These are phyloP conservation scores for Iodosphaeria phyllophila DNA, from an alignment of 2,329 filamentous ascomycete species.

Conservation along the genomic window DNA sequence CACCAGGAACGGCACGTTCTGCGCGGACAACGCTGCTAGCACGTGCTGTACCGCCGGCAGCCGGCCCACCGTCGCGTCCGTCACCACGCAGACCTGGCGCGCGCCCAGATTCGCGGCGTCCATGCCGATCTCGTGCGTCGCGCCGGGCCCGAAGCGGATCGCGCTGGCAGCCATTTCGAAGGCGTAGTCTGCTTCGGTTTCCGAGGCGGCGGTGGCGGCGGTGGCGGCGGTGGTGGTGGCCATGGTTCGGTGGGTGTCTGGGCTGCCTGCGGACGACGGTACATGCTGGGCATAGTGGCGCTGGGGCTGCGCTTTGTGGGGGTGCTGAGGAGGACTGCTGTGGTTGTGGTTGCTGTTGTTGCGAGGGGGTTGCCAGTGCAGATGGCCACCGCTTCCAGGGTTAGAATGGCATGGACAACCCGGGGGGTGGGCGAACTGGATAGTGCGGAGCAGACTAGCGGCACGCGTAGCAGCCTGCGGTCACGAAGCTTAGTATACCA, in stretches of 20 bases:
- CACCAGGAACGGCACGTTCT: slow-evolving; percentile 66
- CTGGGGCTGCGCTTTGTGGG: too few relatives aligned
- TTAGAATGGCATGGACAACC: slow-evolving; percentile 88
- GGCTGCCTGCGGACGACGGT: too few relatives aligned
- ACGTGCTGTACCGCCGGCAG: slow-evolving; percentile 83
- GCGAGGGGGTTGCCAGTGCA: too few relatives aligned
- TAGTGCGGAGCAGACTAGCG: slow-evolving; percentile 60
- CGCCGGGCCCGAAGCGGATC: slow-evolving; percentile 84
- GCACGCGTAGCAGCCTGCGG: slow-evolving; percentile 43
- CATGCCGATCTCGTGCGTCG: slow-evolving; percentile 94
- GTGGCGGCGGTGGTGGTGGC: slow-evolving; percentile 49
- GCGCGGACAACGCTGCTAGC: slow-evolving; percentile 55
- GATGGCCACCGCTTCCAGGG: too few relatives aligned
- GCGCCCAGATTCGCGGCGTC: slow-evolving; percentile 84
- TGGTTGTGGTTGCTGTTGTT: too few relatives aligned
- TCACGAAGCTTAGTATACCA: not conserved
- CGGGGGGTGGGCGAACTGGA: slow-evolving; percentile 78
- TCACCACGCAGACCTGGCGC: slow-evolving; percentile 80
- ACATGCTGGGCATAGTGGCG: too few relatives aligned
- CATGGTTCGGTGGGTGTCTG: too few relatives aligned
- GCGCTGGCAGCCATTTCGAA: slow-evolving; percentile 97
- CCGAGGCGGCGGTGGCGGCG: slow-evolving; percentile 65
- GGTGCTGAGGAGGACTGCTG: too few relatives aligned
- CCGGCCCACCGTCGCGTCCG: slow-evolving; percentile 64
- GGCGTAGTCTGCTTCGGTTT: slow-evolving; percentile 83